Evolutionary conservation across 768 basidiomycete genomes (phyloP), one percentile per base, ranked within the genome.

Genomic region (Tubosaeta sp.): DNA sequence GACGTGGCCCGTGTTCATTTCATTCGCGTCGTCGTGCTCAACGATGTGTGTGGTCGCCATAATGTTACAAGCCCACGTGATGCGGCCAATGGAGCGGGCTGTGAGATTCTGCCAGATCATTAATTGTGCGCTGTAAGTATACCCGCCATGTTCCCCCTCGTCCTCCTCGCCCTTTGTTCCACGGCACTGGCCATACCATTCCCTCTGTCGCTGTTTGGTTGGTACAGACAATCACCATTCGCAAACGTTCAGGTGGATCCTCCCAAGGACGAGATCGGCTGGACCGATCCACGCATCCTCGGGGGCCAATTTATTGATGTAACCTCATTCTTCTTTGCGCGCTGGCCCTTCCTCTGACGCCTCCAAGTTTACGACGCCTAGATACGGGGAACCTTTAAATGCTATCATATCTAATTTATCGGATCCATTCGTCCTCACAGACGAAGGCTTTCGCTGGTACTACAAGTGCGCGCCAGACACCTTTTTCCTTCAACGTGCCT

Each of bases 251-350:
- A 11, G 6, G 18, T 56, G 13, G 54, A 51, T 1, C 22, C 48
- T 3, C 67, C 67, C n/a, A 61, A 41, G 58, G 11, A 4, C 22
- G 67, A 69, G 45, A 3, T 61, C 14, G 77, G 80, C 30, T 82
- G 77, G 77, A 55, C 72, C 44, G 90, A 94, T 67, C 91, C 91
- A 18, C 76, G 90, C 39, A 53, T 78, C 22, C 77, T 80, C 46
- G 90, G 90, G 16, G 90, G 90, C 4, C 77, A 77, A 21, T 75
- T 90, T 52, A 69, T 93, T 36, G 90, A 94, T 63, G 90, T 92
- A 59, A 63, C 83, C 52, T 36, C 48, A 27, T 16, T 29, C n/a
- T 41, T 54, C 39, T 38, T 22, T 41, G 10, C 27, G 9, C 18
- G 1, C 32, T 16, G 8, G 22, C 35, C 36, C 8, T 4, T 10